phyloP scores from a whole-genome alignment of 805 yeast species.

The Candida boleticola region DNA sequence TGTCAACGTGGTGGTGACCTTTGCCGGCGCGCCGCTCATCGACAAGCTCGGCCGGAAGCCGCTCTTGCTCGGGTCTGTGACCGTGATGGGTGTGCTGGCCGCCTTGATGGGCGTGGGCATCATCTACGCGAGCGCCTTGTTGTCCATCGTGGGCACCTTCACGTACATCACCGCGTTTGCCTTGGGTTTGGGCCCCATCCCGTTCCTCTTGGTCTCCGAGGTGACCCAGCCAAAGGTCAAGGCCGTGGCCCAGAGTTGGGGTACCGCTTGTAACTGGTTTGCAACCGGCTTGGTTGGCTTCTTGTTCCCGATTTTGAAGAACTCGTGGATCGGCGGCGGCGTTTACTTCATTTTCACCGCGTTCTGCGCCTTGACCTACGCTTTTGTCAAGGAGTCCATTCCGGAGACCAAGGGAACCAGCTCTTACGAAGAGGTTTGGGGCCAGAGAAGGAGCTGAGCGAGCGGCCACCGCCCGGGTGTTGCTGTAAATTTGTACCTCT shows the following conservation, averaged over 20 bases:
- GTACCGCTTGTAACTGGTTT: constrained; percentile 87
- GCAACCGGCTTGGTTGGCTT: constrained; percentile 83
- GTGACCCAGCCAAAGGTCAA: constrained; percentile 79
- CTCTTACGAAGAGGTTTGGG: constrained; percentile 71
- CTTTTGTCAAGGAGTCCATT: constrained; percentile 45
- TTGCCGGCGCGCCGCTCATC: constrained; percentile 69
- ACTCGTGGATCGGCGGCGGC: constrained; percentile 63
- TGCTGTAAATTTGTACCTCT: too few species aligned
- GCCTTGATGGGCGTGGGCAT: constrained; percentile 68
- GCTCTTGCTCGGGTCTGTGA: constrained; percentile 61
- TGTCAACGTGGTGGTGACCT: constrained; percentile 73
- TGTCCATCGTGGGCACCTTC: constrained; percentile 65
- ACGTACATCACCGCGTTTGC: constrained; percentile 84
- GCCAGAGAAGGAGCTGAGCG: constrained; percentile 11
- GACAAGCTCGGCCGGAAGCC: constrained; percentile 75
- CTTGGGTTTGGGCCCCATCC: constrained; percentile 92
- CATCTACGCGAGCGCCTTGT: constrained; percentile 37
- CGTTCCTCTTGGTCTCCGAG: constrained; percentile 84
- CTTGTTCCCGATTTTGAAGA: constrained; percentile 71
- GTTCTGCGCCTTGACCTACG: constrained; percentile 49
- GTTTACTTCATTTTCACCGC: constrained; percentile 72
- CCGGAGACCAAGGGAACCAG: constrained; percentile 77
- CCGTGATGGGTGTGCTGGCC: constrained; percentile 66
- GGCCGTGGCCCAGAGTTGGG: constrained; percentile 89
- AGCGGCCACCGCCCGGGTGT: too few species aligned